Evolutionary conservation across 768 basidiomycete species (phyloP).

Genomic region (Porpolomopsis calyptriformis): DNA sequence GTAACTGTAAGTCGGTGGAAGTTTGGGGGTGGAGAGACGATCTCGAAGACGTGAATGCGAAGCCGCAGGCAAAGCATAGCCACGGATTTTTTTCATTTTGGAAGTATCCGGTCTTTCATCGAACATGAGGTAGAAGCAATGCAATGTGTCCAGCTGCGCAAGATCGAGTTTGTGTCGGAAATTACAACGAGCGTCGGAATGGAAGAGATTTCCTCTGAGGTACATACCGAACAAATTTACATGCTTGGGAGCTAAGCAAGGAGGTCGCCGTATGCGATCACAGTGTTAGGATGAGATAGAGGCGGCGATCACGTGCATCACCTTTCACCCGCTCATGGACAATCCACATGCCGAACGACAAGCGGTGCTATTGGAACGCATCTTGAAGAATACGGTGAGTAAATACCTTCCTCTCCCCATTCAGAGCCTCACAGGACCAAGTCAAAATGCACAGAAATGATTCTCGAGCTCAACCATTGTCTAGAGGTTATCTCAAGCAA

Average conservation of each 20-base stretch:
- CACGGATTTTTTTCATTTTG: not conserved
- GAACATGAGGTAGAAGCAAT: not conserved
- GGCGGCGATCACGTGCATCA: too few relatives aligned
- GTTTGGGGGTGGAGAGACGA: not conserved
- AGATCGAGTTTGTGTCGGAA: too few relatives aligned
- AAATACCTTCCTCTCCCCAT: not conserved
- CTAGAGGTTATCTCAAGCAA: slow-evolving; percentile 48
- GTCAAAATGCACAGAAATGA: slow-evolving; percentile 90
- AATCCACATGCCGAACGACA: slow-evolving; percentile 93
- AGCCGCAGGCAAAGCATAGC: not conserved
- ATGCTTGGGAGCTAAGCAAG: too few relatives aligned
- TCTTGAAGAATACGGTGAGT: slow-evolving; percentile 80
- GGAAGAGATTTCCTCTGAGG: too few relatives aligned
- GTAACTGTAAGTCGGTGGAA: not conserved
- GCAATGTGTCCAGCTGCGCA: too few relatives aligned
- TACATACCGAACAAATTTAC: too few relatives aligned
- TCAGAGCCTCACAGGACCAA: slow-evolving; percentile 17
- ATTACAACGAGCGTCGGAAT: too few relatives aligned
- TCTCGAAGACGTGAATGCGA: not conserved
- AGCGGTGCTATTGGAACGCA: slow-evolving; percentile 80
- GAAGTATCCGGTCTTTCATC: not conserved
- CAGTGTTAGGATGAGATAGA: too few relatives aligned
- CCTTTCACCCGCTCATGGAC: slow-evolving; percentile 70
- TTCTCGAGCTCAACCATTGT: slow-evolving; percentile 81
- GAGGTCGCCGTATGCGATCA: too few relatives aligned